Base-by-base conservation (phyloP, 2,329 filamentous ascomycete species). In the Neofusicoccum ribis region DNA sequence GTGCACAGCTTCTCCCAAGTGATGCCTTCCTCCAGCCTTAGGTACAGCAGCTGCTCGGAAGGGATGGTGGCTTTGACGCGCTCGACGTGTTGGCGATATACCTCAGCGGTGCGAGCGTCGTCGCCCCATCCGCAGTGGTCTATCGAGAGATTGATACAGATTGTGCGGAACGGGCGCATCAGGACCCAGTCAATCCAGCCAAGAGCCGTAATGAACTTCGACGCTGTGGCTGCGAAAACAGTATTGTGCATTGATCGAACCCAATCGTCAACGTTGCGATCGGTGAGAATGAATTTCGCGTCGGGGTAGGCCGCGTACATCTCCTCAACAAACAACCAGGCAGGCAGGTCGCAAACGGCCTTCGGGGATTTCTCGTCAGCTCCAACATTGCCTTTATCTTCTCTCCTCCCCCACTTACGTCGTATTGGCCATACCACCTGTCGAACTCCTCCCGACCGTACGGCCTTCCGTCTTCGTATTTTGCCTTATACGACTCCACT, bases 361-460 rank as follows among this genome's bases (percentile, higher is more conserved):
- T 62, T 27, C 44, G 12, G 8, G 9, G 36, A 58, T 37, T 27
- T 12, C 3, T 27, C 20, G 11, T 58, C 12, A n/a, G 12, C 12
- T 49, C 5, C 36, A 46, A 6, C 23, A 23, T 23, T 3, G 5
- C n/a, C 15, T 12, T 31, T 12, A 7, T 51, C 17, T 17, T 43
- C 39, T 8, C 9, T 39, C 3, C 37, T 14, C 9, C 14, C 27
- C 4, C 2, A 23, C 59, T 62, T 20, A 62, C 67, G 15, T 67
- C 14, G 17, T 49, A 76, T 27, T 73, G 63, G 3, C 72, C 74
- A n/a, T 79, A 70, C 8, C 80, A 68, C 41, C 70, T 69, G 43
- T 80, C 77, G 34, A 76, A 78, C 43, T 76, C 70, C 27, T 71
- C 70, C 23, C 73, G 72, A 3, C 68, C 68, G 60, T 69, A 77